Evolutionary conservation across 2,329 filamentous ascomycete genomes (phyloP), one percentile per base, ranked within the genome.

Genomic region (Piedraia hortae): DNA sequence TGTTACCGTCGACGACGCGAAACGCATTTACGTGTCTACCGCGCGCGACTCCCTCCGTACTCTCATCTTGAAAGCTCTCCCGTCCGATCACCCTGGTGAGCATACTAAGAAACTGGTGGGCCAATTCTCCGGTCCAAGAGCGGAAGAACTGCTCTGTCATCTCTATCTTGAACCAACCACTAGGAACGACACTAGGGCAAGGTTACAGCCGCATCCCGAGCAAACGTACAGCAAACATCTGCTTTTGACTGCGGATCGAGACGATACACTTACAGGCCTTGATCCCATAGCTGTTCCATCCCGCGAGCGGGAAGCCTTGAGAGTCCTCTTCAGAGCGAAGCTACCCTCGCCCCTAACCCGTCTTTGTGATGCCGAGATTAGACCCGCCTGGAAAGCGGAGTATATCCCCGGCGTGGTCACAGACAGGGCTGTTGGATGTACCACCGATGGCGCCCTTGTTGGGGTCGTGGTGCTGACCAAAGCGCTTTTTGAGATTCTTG

Each of bases 391-490:
- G 46, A 26, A 42, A 37, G 7, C 28, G 31, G 36, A 14, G 28
- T 43, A 24, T 35, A 46, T 20, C 23, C 15, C 41, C 4, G 48
- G 49, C 18, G 31, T 57, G 12, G 34, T 50, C 1, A 35, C 40
- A n/a, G 45, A 53, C 18, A 42, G 59, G 14, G 48, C 57, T 12
- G 32, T 62, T 8, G 50, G 53, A 12, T 50, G 50, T 11, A 51
- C 52, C 21, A 46, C 52, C 24, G 56, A 59, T 25, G 59, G 59
- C 15, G 48, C 51, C 1, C 35, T 63, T 8, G 50, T 53, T 19
- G 41, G 47, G 9, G 69, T 91, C 33, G 59, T 59, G 1, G 46
- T 80, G 8, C 46, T 93, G n/a, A n/a, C n/a, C n/a, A n/a, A n/a
- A n/a, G n/a, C n/a, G n/a, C n/a, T n/a, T n/a, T n/a, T n/a, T n/a